Conservation (phyloP, 1,284 basidiomycete genomes). For the Pseudozyma hubeiensis region DNA sequence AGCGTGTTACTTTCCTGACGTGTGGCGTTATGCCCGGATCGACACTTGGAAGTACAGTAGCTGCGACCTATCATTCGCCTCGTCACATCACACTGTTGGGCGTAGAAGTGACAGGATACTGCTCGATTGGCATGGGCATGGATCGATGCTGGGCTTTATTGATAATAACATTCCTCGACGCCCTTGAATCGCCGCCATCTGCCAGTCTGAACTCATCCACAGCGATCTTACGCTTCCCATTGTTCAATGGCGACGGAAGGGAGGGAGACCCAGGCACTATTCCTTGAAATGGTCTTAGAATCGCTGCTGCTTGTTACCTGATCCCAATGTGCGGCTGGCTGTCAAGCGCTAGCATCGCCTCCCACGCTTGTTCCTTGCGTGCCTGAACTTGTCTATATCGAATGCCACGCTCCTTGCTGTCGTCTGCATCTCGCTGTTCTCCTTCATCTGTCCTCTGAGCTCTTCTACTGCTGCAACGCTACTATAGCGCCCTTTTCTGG, state of each 20-base stretch:
- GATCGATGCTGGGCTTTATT: neutral
- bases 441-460: neutral
- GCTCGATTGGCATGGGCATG: neutral
- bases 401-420: slow-evolving; percentile 22
- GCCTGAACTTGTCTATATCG: slow-evolving; percentile 14
- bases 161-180: slow-evolving; percentile 21
- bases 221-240: neutral
- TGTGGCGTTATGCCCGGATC: neutral
- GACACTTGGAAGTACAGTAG: neutral
- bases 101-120: neutral
- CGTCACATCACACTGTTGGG: neutral
- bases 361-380: slow-evolving; percentile 21
- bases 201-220: neutral
- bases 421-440: neutral
- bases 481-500: no score
- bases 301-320: no score
- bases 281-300: no score
- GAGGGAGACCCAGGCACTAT: no score
- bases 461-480: no score
- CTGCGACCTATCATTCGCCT: neutral
- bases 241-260: neutral
- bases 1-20: slow-evolving; percentile 1
- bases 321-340: no score
- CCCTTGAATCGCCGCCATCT: neutral
- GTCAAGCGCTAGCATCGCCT: neutral